Evolutionary conservation across 208 protist genomes (phyloP).

Genomic region (Histomonas meleagridis): DNA sequence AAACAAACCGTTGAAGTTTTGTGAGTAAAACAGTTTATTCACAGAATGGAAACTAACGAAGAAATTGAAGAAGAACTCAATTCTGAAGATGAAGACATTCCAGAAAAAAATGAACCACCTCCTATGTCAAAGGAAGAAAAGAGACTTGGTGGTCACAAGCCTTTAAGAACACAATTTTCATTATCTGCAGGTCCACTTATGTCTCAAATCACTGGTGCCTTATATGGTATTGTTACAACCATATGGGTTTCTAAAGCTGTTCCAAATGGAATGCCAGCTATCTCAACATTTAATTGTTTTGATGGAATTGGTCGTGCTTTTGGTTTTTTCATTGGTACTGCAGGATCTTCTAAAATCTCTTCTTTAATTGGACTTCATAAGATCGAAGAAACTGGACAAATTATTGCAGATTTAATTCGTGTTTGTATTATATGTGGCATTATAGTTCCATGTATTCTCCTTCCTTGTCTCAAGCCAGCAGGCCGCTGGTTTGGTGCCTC

Average conservation of each 20-base stretch:
- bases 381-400: background rate
- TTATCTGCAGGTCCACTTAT: background rate
- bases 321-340: background rate
- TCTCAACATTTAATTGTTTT: background rate
- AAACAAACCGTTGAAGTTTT: no score
- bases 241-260: constrained; percentile 16
- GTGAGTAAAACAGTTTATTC: no score
- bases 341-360: background rate
- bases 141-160: background rate
- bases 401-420: background rate
- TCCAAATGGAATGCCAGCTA: background rate
- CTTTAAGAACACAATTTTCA: background rate
- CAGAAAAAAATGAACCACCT: no score
- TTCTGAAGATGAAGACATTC: no score
- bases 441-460: background rate
- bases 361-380: background rate
- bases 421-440: background rate
- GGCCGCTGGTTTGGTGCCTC: background rate
- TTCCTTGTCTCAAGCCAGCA: background rate
- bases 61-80: no score
- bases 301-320: constrained; percentile 13
- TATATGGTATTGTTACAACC: background rate
- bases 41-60: no score
- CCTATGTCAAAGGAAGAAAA: background rate
- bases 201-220: background rate